A percentile compares a stretch with the other conserved stretches of the same genome.
Evolutionary conservation across 2,329 filamentous ascomycete genomes (phyloP).

Genomic region (Albophoma yamanashiensis): DNA sequence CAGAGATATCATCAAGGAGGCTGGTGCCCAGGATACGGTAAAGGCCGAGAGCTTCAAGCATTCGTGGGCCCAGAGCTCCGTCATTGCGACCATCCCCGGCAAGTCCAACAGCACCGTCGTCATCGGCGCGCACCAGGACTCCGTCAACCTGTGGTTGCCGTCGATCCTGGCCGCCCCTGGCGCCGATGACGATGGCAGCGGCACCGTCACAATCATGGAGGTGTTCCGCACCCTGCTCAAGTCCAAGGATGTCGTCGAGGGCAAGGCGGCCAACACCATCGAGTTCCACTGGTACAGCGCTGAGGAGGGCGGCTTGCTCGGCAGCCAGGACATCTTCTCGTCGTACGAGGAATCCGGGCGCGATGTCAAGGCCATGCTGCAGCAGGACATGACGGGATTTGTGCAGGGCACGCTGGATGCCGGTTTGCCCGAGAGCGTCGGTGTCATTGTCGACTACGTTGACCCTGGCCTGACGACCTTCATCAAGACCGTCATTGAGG

Average conservation of each 20-base stretch:
- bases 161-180: slow-evolving; percentile 77
- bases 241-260: slow-evolving; percentile 57
- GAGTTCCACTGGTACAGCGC: slow-evolving; percentile 97
- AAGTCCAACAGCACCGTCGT: slow-evolving; percentile 76
- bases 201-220: slow-evolving; percentile 90
- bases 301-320: slow-evolving; percentile 78
- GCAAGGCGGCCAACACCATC: slow-evolving; percentile 71
- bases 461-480: slow-evolving; percentile 74
- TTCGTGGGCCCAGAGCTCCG: slow-evolving; percentile 78
- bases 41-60: slow-evolving; percentile 67
- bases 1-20: slow-evolving; percentile 56
- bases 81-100: slow-evolving; percentile 87
- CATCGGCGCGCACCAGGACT: slow-evolving; percentile 88
- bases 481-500: slow-evolving; percentile 78
- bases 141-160: slow-evolving; percentile 85
- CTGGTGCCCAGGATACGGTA: slow-evolving; percentile 60
- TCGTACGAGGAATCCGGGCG: slow-evolving; percentile 62
- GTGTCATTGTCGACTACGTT: slow-evolving; percentile 88
- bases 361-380: slow-evolving; percentile 89
- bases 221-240: slow-evolving; percentile 72
- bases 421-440: slow-evolving; percentile 74
- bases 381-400: slow-evolving; percentile 97
- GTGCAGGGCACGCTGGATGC: slow-evolving; percentile 73
- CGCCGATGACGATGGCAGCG: slow-evolving; percentile 91
- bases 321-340: slow-evolving; percentile 82